These are phyloP conservation scores for Sporisorium reilianum DNA, from an alignment of 1,284 basidiomycete genomes.

Conservation along the genomic window DNA sequence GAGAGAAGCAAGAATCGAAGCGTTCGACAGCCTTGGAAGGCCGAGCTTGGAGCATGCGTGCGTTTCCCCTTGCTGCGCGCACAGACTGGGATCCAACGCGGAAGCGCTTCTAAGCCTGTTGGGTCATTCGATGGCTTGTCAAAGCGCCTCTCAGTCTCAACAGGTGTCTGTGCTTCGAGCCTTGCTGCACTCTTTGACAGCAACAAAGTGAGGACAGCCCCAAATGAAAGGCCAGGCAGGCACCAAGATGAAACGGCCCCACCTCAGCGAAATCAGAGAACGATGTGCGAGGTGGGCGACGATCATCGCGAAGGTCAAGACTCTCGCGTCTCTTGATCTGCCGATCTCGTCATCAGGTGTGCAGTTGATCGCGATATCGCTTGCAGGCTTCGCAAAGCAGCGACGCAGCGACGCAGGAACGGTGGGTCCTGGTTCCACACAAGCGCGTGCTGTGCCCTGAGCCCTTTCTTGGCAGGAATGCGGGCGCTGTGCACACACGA, in stretches of 20 bases:
- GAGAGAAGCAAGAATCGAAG: background rate
- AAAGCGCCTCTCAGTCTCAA: background rate
- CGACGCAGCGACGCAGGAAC: background rate
- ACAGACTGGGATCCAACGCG: no score
- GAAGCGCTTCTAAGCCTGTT: no score
- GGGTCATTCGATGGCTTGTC: background rate
- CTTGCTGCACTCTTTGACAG: constrained; percentile 5
- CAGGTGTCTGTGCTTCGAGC: background rate
- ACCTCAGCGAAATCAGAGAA: background rate
- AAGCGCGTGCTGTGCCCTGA: no score
- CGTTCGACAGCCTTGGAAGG: background rate
- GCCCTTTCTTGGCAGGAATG: constrained; percentile 12
- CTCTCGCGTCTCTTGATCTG: background rate
- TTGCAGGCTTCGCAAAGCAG: background rate
- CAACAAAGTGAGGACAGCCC: background rate
- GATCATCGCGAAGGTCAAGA: constrained; percentile 5
- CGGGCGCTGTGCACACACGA: background rate
- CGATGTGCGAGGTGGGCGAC: background rate
- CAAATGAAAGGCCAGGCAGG: background rate
- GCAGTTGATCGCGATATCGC: background rate
- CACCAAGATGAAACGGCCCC: background rate
- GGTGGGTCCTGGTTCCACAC: background rate
- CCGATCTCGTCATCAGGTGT: background rate
- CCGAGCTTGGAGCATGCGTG: background rate
- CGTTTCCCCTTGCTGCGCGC: background rate